Conservation (phyloP, 2,329 filamentous ascomycete genomes). For the Cladorrhinum sp. region DNA sequence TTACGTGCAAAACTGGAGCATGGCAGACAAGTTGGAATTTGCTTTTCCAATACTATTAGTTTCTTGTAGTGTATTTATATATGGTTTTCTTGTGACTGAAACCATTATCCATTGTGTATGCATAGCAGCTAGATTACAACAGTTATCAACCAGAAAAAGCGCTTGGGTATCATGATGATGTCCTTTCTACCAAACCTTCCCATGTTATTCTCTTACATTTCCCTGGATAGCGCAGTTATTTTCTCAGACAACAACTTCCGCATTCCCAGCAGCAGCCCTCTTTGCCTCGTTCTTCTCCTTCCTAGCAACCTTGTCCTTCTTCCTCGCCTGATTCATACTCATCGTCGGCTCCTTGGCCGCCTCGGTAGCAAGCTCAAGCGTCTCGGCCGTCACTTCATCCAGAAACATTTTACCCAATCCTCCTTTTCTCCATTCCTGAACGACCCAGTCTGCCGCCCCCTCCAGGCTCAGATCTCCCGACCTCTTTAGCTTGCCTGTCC, state of each 20-base stretch:
- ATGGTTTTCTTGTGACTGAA: no score
- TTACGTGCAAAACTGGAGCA: background rate
- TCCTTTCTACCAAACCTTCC: no score
- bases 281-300: constrained; percentile 39
- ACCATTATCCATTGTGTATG: no score
- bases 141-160: no score
- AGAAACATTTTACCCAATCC: constrained; percentile 73
- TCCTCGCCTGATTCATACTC: constrained; percentile 68
- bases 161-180: no score
- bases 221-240: no score
- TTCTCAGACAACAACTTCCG: no score
- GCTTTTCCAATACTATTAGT: background rate
- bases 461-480: constrained; percentile 70
- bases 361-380: constrained; percentile 49
- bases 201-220: no score
- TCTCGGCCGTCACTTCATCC: constrained; percentile 67
- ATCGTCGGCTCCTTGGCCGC: constrained; percentile 46
- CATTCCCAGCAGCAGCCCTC: background rate
- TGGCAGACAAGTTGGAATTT: background rate
- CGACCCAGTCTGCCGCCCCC: constrained; percentile 72
- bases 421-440: constrained; percentile 79
- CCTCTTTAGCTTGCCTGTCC: constrained; percentile 72
- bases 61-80: background rate
- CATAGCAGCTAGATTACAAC: no score
- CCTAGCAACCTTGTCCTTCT: constrained; percentile 59